These are phyloP conservation scores for Cafeteria roenbergensis DNA, from an alignment of 108 stramenopile species.

Conservation along the genomic window DNA sequence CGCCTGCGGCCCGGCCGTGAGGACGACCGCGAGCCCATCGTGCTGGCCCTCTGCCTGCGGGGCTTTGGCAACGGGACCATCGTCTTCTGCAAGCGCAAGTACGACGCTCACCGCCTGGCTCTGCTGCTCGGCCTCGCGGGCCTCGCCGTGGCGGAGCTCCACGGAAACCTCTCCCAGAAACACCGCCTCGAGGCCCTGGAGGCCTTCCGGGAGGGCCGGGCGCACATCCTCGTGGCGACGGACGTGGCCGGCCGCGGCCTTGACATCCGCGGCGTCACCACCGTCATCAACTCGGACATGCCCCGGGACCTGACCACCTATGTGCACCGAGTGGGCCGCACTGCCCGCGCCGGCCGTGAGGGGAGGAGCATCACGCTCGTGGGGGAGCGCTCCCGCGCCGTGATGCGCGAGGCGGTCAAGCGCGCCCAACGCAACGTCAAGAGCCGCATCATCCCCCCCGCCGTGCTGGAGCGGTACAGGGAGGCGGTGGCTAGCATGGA, in stretches of 20 bases:
- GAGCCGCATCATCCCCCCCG: conserved; percentile 23
- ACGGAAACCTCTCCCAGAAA: conserved; percentile 73
- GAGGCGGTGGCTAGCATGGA: conserved; percentile 28
- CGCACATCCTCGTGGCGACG: conserved; percentile 77
- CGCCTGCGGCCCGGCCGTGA: conserved; percentile 64
- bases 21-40: conserved; percentile 73
- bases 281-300: conserved; percentile 95
- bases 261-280: conserved; percentile 70
- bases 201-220: conserved; percentile 67
- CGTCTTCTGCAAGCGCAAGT: conserved; percentile 87
- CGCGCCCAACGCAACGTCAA: conserved; percentile 16
- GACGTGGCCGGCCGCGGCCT: conserved; percentile 93
- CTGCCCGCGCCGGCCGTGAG: conserved; percentile 82
- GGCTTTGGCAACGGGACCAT: conserved; percentile 62
- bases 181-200: conserved; percentile 75
- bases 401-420: conserved; percentile 28
- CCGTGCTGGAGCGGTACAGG: conserved; percentile 6
- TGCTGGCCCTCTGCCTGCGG: conserved; percentile 63
- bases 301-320: conserved; percentile 77
- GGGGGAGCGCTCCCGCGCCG: conserved; percentile 30
- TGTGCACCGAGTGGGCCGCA: conserved; percentile 88
- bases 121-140: conserved; percentile 50
- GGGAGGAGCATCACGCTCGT: conserved; percentile 82
- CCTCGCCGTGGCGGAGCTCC: conserved; percentile 60
- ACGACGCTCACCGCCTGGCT: conserved; percentile 68